Conservation (phyloP, 192 early-diverging fungal species). For the Kappamyces sp. region DNA sequence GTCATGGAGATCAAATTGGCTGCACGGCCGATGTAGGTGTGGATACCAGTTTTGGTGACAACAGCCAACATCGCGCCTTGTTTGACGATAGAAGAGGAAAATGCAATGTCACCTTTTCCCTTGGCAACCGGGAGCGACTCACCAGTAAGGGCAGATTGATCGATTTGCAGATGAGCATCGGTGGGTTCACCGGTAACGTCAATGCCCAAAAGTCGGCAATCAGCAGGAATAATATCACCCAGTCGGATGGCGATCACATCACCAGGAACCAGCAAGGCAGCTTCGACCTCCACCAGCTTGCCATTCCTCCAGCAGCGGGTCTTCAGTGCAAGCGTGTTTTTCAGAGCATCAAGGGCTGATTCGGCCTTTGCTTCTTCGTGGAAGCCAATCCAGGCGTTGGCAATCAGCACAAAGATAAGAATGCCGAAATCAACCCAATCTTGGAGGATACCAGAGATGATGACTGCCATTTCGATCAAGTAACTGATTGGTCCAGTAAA, state of each 20-base stretch:
- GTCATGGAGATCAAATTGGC: constrained; percentile 90
- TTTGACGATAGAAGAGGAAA: constrained; percentile 90
- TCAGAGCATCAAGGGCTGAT: constrained; percentile 87
- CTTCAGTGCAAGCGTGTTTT: constrained; percentile 86
- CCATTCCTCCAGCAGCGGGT: constrained; percentile 84
- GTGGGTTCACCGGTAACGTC: constrained; percentile 56
- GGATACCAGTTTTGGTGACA: constrained; percentile 84
- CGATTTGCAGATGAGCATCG: constrained; percentile 76
- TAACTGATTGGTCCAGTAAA: constrained; percentile 37
- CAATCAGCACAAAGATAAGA: constrained; percentile 73
- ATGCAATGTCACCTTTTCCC: constrained; percentile 74
- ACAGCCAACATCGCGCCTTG: constrained; percentile 91
- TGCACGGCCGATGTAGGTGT: constrained; percentile 95
- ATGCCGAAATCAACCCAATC: constrained; percentile 86
- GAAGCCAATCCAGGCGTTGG: constrained; percentile 83
- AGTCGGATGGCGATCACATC: constrained; percentile 82
- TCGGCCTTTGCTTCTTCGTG: constrained; percentile 83
- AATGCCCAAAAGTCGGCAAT: constrained; percentile 69
- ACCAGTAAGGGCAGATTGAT: constrained; percentile 91
- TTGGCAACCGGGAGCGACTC: constrained; percentile 89
- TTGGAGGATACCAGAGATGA: constrained; percentile 71
- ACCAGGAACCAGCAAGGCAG: constrained; percentile 75
- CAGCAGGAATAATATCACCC: constrained; percentile 86
- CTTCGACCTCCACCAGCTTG: constrained; percentile 71
- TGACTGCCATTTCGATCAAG: constrained; percentile 72